Evolutionary conservation across 148 eudicot genomes (phyloP).

Genomic region (Selenicereus undatus): DNA sequence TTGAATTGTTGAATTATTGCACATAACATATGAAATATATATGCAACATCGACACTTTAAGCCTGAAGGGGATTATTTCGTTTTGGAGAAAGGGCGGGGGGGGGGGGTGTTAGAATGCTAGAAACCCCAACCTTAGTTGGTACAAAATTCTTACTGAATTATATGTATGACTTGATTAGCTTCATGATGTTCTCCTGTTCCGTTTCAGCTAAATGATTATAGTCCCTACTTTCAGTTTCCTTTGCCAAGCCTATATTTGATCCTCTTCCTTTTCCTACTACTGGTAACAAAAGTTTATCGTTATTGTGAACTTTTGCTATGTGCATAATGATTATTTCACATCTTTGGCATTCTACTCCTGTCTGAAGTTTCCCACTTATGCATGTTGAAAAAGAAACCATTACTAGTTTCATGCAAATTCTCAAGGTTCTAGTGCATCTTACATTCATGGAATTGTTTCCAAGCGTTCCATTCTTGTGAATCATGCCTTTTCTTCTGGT

Average conservation of each 20-base stretch:
- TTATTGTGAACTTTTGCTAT: constrained; percentile 5
- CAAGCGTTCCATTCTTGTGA: constrained; percentile 22
- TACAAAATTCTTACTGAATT: too few species aligned
- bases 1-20: too few species aligned
- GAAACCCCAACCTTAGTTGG: too few species aligned
- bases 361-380: constrained; percentile 2
- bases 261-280: constrained; percentile 19
- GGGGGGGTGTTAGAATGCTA: too few species aligned
- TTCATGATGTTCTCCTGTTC: constrained; percentile 18
- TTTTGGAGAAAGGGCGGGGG: too few species aligned
- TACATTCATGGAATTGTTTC: not conserved
- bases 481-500: constrained; percentile 19
- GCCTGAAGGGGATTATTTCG: too few species aligned
- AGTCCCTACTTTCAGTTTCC: constrained; percentile 25
- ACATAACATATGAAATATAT: too few species aligned
- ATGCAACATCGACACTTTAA: too few species aligned
- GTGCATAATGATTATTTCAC: constrained; percentile 15
- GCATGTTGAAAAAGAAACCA: not conserved
- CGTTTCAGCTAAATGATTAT: constrained; percentile 4
- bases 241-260: constrained; percentile 26
- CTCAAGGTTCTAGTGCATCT: constrained; percentile 7
- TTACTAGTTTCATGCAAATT: constrained; percentile 23
- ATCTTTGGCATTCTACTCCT: not conserved
- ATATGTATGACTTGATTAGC: too few species aligned
- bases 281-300: constrained; percentile 4